A percentile compares a stretch with the other conserved stretches of the same genome.
Evolutionary conservation across 768 basidiomycete genomes (phyloP).

Genomic region (Dendrothele bispora): DNA sequence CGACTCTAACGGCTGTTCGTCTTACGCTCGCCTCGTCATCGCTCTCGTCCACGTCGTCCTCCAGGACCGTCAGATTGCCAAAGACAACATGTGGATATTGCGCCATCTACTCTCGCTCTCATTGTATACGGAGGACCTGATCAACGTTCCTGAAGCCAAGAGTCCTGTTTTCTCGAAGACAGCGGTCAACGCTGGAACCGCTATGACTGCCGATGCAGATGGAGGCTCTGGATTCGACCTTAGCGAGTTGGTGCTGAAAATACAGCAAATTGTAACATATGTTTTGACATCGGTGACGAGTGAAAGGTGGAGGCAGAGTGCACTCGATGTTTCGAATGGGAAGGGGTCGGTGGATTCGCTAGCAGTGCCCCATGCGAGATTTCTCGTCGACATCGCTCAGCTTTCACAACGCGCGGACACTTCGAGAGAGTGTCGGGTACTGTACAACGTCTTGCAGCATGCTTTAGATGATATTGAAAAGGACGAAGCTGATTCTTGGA

Average conservation of each 20-base stretch:
- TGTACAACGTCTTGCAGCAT: slow-evolving; percentile 62
- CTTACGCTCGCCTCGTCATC: slow-evolving; percentile 62
- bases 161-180: slow-evolving; percentile 48
- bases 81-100: slow-evolving; percentile 62
- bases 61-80: slow-evolving; percentile 61
- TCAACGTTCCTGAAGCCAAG: slow-evolving; percentile 47
- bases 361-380: slow-evolving; percentile 18
- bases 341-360: slow-evolving; percentile 15
- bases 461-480: slow-evolving; percentile 56
- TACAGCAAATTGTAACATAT: slow-evolving; percentile 61
- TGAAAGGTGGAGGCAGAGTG: slow-evolving; percentile 49
- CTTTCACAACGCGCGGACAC: slow-evolving; percentile 38
- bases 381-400: slow-evolving; percentile 32
- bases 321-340: slow-evolving; percentile 34
- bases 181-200: not conserved
- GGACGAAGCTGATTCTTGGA: slow-evolving; percentile 76
- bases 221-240: slow-evolving; percentile 32
- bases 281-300: slow-evolving; percentile 50
- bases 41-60: slow-evolving; percentile 57
- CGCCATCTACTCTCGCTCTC: slow-evolving; percentile 66
- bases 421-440: slow-evolving; percentile 55
- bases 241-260: slow-evolving; percentile 41
- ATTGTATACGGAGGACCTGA: slow-evolving; percentile 61
- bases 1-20: slow-evolving; percentile 55
- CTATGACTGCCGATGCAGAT: not conserved